These are phyloP conservation scores for Diaporthe caulivora DNA, from an alignment of 2,329 filamentous ascomycete species.

Conservation along the genomic window DNA sequence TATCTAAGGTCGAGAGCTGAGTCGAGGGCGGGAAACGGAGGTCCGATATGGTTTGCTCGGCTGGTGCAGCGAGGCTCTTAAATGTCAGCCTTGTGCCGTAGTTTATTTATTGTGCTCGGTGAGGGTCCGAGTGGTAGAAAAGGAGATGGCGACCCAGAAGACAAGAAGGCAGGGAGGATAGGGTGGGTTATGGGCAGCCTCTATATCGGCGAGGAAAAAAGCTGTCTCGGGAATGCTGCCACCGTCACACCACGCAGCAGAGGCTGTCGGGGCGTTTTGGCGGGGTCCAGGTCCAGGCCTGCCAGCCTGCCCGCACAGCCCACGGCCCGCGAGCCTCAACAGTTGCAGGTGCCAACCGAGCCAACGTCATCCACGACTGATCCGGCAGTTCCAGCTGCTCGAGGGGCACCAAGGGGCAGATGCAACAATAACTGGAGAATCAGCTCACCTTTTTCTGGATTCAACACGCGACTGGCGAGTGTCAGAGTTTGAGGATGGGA, in stretches of 20 bases:
- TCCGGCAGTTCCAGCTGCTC: not conserved
- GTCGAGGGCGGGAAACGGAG: conserved; percentile 16
- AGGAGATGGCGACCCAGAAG: conserved; percentile 32
- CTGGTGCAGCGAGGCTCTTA: conserved; percentile 25
- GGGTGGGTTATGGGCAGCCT: conserved; percentile 39
- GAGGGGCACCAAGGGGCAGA: not conserved
- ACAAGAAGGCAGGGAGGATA: conserved; percentile 3
- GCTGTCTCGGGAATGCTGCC: conserved; percentile 36
- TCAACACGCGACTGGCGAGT: conserved; percentile 10
- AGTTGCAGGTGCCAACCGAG: not conserved
- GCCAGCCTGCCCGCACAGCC: not conserved
- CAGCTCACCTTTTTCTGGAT: conserved; percentile 29
- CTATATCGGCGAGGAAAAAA: conserved; percentile 39
- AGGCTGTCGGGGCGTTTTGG: conserved; percentile 27
- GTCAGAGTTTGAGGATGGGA: conserved; percentile 7
- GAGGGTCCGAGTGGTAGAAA: conserved; percentile 34
- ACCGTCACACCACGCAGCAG: conserved; percentile 33
- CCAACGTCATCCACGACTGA: conserved; percentile 32
- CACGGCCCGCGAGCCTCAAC: conserved; percentile 4
- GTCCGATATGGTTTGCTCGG: conserved; percentile 17
- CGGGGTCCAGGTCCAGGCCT: conserved; percentile 8
- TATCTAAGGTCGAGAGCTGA: not conserved
- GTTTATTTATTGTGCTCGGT: conserved; percentile 31
- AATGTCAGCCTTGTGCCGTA: conserved; percentile 15
- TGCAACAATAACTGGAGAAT: conserved; percentile 26